A percentile compares a stretch with the other conserved stretches of the same genome.
Evolutionary conservation across 495 filamentous ascomycete genomes (phyloP).

Genomic region (Pyrenula aspistea): DNA sequence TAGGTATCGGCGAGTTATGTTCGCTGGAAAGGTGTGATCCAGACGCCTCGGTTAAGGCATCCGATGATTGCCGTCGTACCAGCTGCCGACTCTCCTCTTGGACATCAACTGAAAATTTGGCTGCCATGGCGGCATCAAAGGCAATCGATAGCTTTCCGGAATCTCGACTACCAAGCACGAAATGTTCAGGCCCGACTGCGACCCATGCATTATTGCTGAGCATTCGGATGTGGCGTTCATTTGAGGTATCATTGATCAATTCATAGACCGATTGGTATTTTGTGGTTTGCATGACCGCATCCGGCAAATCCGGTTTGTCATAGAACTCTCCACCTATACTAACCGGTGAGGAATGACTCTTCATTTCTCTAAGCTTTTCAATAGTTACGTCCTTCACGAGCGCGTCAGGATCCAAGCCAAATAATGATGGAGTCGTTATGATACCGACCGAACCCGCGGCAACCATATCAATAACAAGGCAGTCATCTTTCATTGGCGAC

Average conservation of each 20-base stretch:
- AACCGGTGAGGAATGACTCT: constrained; percentile 6
- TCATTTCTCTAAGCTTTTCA: constrained; percentile 40
- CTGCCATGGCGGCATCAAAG: constrained; percentile 10
- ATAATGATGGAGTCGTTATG: constrained; percentile 80
- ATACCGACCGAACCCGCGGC: constrained; percentile 69
- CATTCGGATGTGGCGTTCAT: constrained; percentile 63
- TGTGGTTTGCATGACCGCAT: constrained; percentile 52
- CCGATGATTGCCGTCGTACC: background rate
- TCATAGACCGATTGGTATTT: constrained; percentile 85
- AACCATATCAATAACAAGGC: constrained; percentile 96
- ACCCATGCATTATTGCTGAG: constrained; percentile 76
- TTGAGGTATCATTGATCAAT: constrained; percentile 68
- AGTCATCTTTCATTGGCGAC: constrained; percentile 68
- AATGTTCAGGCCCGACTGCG: constrained; percentile 47
- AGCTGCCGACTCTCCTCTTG: constrained; percentile 11
- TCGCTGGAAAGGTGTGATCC: background rate
- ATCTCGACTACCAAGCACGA: constrained; percentile 38
- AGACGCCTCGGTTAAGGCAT: background rate
- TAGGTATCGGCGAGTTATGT: background rate
- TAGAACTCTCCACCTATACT: constrained; percentile 15
- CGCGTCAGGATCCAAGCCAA: constrained; percentile 82
- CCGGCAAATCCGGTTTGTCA: constrained; percentile 9
- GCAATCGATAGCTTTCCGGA: constrained; percentile 49
- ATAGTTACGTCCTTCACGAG: constrained; percentile 50
- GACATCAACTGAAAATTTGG: constrained; percentile 3